Percentiles rank a stretch among this genome's conserved stretches.
Conservation (phyloP, 1,139 yeast species). For the Hansenula sp. region DNA sequence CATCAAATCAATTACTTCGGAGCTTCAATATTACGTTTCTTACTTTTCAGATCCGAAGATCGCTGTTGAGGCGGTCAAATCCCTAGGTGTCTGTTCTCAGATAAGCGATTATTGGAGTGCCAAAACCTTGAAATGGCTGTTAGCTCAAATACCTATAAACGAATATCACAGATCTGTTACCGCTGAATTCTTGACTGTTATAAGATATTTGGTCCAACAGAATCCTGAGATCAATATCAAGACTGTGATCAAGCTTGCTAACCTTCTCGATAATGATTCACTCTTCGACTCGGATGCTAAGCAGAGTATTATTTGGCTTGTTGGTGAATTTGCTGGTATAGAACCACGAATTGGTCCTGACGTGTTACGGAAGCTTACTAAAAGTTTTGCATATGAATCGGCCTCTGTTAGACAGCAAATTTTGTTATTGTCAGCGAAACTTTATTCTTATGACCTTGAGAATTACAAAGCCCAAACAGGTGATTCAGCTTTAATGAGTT, state of each 20-base stretch:
- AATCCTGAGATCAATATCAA: conserved; percentile 38
- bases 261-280: conserved; percentile 24
- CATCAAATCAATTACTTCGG: conserved; percentile 52
- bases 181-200: conserved; percentile 61
- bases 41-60: conserved; percentile 33
- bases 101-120: conserved; percentile 29
- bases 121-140: conserved; percentile 39
- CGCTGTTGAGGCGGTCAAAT: conserved; percentile 53
- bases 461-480: conserved; percentile 27
- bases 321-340: conserved; percentile 68
- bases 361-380: conserved; percentile 58
- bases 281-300: conserved; percentile 50
- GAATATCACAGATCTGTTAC: conserved; percentile 31
- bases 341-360: conserved; percentile 71
- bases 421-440: conserved; percentile 70
- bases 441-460: conserved; percentile 52
- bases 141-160: conserved; percentile 32
- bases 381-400: conserved; percentile 53
- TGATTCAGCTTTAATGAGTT: conserved; percentile 25
- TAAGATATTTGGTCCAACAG: conserved; percentile 71
- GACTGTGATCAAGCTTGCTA: conserved; percentile 37
- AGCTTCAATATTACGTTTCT: conserved; percentile 64
- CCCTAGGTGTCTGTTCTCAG: conserved; percentile 54
- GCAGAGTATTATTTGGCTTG: conserved; percentile 85
- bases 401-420: conserved; percentile 64